These are phyloP conservation scores for Neonothopanus nambi DNA, from an alignment of 1,284 basidiomycete genomes.

Conservation along the genomic window DNA sequence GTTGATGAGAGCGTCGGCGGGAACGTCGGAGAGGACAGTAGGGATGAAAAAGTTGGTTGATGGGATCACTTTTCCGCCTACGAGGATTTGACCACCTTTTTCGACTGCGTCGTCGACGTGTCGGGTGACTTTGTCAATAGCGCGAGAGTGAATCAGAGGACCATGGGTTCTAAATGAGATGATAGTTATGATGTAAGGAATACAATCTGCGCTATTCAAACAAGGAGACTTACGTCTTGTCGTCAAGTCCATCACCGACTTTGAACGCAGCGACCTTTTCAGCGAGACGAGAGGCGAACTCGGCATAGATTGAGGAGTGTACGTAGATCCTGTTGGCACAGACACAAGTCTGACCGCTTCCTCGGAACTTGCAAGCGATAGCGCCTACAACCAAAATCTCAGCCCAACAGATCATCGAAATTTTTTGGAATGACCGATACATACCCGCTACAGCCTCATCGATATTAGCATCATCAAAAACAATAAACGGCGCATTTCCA, in stretches of 20 bases:
- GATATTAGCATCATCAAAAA: conserved; percentile 96
- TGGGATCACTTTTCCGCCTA: conserved; percentile 77
- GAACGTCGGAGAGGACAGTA: conserved; percentile 90
- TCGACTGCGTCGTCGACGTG: conserved; percentile 88
- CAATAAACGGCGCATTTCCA: conserved; percentile 93
- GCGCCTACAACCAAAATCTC: conserved; percentile 54
- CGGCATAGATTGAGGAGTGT: conserved; percentile 82
- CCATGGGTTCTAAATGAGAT: conserved; percentile 75
- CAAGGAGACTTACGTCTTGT: conserved; percentile 58
- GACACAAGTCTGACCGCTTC: conserved; percentile 89
- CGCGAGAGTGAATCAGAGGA: conserved; percentile 87
- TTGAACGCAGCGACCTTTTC: conserved; percentile 89
- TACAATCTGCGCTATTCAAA: neutral
- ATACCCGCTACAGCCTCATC: conserved; percentile 88
- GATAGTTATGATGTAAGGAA: neutral
- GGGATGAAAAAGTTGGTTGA: conserved; percentile 81
- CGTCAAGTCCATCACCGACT: conserved; percentile 86
- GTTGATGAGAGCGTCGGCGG: conserved; percentile 60
- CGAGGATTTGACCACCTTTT: conserved; percentile 84
- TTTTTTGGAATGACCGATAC: no score
- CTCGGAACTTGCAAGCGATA: conserved; percentile 89
- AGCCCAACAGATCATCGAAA: neutral
- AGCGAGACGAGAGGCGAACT: conserved; percentile 81
- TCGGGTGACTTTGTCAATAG: conserved; percentile 82
- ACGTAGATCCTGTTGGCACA: conserved; percentile 88